Percentiles rank a stretch among this genome's conserved stretches.
Evolutionary conservation across 2,329 filamentous ascomycete species (phyloP).

Genomic region (Sporothrix protearum): DNA sequence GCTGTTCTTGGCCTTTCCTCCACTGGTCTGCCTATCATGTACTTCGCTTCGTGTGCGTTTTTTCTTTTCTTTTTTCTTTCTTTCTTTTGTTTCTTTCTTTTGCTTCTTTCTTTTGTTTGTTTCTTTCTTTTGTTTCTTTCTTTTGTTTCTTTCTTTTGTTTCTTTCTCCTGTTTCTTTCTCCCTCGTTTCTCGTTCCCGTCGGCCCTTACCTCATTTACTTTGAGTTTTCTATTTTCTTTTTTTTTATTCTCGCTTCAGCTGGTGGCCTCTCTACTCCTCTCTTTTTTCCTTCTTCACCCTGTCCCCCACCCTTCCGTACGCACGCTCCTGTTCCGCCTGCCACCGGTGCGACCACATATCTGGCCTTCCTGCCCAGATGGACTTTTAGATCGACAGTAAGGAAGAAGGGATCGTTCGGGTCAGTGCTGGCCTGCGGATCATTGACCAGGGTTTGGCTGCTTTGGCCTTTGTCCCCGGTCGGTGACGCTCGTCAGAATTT

Average conservation of each 20-base stretch:
- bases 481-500: slow-evolving; percentile 16
- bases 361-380: slow-evolving; percentile 6
- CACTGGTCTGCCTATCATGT: not conserved
- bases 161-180: no score
- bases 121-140: not conserved
- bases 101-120: no score
- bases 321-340: not conserved
- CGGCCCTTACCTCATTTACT: slow-evolving; percentile 4
- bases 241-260: slow-evolving; percentile 3
- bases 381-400: slow-evolving; percentile 19
- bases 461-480: slow-evolving; percentile 8
- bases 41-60: not conserved
- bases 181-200: not conserved
- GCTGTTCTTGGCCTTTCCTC: not conserved
- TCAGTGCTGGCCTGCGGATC: slow-evolving; percentile 20
- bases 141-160: not conserved
- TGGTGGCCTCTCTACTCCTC: not conserved
- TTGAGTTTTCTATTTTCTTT: no score
- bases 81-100: not conserved
- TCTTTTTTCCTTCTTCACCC: not conserved
- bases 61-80: not conserved
- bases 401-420: slow-evolving; percentile 16
- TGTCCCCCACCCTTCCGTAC: not conserved
- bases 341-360: slow-evolving; percentile 7
- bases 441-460: slow-evolving; percentile 19